Percentiles rank a stretch among this genome's conserved stretches.
phyloP scores from a whole-genome alignment of 257 asterid genomes.

The Hygrophila difformis region DNA sequence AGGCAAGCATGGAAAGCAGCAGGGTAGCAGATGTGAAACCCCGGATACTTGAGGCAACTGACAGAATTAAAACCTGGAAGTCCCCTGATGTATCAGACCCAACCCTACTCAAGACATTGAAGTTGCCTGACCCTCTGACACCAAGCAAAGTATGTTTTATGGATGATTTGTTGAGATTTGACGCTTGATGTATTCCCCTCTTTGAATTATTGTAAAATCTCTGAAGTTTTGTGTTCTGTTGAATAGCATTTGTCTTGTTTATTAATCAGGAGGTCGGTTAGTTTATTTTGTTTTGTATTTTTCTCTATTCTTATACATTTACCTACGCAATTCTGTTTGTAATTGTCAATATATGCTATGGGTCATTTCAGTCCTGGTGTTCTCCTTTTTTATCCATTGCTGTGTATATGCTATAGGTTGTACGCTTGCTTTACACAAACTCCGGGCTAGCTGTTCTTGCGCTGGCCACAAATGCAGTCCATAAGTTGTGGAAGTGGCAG shows the following conservation, averaged over 20 bases:
- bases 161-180: no score
- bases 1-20: constrained; percentile 81
- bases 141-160: constrained; percentile 63
- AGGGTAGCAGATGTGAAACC: constrained; percentile 84
- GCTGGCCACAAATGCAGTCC: constrained; percentile 76
- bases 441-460: constrained; percentile 87
- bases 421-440: constrained; percentile 76
- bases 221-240: not conserved
- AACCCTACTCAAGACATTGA: constrained; percentile 74
- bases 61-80: constrained; percentile 79
- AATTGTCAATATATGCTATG: constrained; percentile 1
- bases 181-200: no score
- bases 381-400: constrained; percentile 1
- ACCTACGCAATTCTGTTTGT: constrained; percentile 1
- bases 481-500: constrained; percentile 99
- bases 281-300: constrained; percentile 2
- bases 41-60: constrained; percentile 56
- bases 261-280: not conserved
- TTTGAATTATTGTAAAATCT: not conserved
- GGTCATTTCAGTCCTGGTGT: not conserved
- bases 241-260: not conserved
- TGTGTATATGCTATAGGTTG: constrained; percentile 45
- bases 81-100: constrained; percentile 72
- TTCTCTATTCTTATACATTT: constrained; percentile 4
- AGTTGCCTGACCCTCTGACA: constrained; percentile 75